These are phyloP conservation scores for Cytospora schulzeri DNA, from an alignment of 2,329 filamentous ascomycete genomes.

Conservation along the genomic window DNA sequence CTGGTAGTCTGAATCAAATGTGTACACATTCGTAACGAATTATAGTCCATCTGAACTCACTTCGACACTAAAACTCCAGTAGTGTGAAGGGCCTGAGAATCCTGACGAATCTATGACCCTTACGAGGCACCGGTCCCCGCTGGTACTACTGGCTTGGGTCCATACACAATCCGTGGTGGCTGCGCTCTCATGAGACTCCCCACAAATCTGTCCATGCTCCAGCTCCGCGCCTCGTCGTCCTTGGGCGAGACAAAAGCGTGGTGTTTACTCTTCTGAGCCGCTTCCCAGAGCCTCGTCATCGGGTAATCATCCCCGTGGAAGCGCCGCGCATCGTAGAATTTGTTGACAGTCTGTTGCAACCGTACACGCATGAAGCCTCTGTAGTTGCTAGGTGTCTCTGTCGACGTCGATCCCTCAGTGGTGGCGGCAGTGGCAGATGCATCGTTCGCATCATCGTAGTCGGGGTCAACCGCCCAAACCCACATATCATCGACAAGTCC, in stretches of 20 bases:
- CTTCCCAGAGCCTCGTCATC: background rate
- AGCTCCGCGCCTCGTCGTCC: slow-evolving; percentile 5
- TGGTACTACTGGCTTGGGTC: background rate
- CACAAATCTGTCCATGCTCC: background rate
- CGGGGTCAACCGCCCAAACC: background rate
- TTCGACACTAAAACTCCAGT: no score
- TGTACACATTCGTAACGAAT: no score
- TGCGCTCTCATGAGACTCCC: slow-evolving; percentile 3
- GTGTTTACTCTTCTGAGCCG: background rate
- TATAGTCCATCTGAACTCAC: no score
- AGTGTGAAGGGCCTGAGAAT: no score
- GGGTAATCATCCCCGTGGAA: background rate
- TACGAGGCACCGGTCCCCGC: no score
- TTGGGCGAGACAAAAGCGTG: background rate
- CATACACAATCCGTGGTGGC: slow-evolving; percentile 4
- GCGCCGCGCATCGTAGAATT: background rate
- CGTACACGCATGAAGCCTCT: background rate
- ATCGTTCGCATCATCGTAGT: background rate
- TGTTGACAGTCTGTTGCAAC: background rate
- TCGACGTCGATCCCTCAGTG: background rate
- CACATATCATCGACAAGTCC: background rate
- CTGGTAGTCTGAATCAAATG: no score
- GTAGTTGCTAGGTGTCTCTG: background rate
- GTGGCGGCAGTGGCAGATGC: background rate
- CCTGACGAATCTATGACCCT: no score